These are phyloP conservation scores for Aspergillus costaricaensis DNA, from an alignment of 2,329 filamentous ascomycete species.

Conservation along the genomic window DNA sequence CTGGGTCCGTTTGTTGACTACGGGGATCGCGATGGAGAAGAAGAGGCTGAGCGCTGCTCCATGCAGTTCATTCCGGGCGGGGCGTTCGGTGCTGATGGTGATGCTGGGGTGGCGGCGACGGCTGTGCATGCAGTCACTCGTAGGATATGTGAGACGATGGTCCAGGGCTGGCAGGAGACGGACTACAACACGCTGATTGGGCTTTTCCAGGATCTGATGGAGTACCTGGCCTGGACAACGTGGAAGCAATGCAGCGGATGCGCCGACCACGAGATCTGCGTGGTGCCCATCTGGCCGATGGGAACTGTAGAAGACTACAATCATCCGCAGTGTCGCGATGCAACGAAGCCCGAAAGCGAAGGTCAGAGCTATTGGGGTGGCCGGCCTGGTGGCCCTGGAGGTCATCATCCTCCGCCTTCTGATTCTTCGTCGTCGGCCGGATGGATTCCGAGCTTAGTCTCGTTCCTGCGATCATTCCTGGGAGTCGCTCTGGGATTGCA, in stretches of 20 bases:
- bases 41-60: constrained; percentile 37
- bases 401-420: background rate
- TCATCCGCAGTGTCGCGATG: constrained; percentile 48
- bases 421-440: background rate
- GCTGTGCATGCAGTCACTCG: constrained; percentile 35
- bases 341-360: constrained; percentile 20
- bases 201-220: constrained; percentile 46
- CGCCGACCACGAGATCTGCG: constrained; percentile 56
- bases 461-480: background rate
- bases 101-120: constrained; percentile 23
- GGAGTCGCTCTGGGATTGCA: background rate
- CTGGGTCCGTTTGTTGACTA: constrained; percentile 42
- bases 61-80: constrained; percentile 36
- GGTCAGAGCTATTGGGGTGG: constrained; percentile 34
- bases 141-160: constrained; percentile 36
- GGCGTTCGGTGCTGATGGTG: constrained; percentile 3
- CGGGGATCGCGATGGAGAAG: constrained; percentile 26
- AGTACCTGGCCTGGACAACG: constrained; percentile 59
- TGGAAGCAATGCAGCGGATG: constrained; percentile 63
- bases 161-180: constrained; percentile 24
- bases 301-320: constrained; percentile 58
- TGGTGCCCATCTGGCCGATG: constrained; percentile 66
- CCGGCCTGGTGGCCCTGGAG: constrained; percentile 1
- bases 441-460: background rate
- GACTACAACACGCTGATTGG: constrained; percentile 29